Evolutionary conservation across 2,329 filamentous ascomycete genomes (phyloP).

Genomic region (Phaeosphaeria sp.): DNA sequence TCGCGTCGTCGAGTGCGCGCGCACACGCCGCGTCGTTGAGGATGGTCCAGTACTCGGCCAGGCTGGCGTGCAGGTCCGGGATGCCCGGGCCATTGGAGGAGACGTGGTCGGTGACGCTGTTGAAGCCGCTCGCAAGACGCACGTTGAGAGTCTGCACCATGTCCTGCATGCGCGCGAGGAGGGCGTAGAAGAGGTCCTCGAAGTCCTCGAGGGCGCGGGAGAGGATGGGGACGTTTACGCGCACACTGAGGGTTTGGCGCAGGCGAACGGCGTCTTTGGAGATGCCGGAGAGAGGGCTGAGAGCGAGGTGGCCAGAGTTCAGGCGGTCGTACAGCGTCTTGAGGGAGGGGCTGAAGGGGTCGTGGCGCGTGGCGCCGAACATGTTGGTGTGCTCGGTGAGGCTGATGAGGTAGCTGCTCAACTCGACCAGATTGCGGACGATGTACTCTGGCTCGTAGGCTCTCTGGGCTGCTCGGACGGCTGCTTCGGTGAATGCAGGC

Average conservation of each 20-base stretch:
- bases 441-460: constrained; percentile 18
- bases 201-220: constrained; percentile 48
- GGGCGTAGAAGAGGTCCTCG: constrained; percentile 43
- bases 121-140: constrained; percentile 37
- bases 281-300: constrained; percentile 19
- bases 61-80: constrained; percentile 15
- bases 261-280: constrained; percentile 16
- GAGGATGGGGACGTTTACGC: constrained; percentile 64
- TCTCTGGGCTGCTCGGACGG: constrained; percentile 10
- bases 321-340: constrained; percentile 41
- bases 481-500: constrained; percentile 20
- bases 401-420: constrained; percentile 19
- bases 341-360: constrained; percentile 38
- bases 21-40: constrained; percentile 34
- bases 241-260: constrained; percentile 57
- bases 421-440: constrained; percentile 25
- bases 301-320: constrained; percentile 34
- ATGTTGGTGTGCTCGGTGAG: constrained; percentile 18
- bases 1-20: constrained; percentile 33
- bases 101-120: constrained; percentile 11
- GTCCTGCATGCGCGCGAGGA: constrained; percentile 33
- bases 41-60: constrained; percentile 29
- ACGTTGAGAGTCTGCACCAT: constrained; percentile 29
- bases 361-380: constrained; percentile 1
- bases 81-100: constrained; percentile 21